Base-by-base conservation (phyloP, 1,284 basidiomycete genomes). In the Schizophyllum amplum region DNA sequence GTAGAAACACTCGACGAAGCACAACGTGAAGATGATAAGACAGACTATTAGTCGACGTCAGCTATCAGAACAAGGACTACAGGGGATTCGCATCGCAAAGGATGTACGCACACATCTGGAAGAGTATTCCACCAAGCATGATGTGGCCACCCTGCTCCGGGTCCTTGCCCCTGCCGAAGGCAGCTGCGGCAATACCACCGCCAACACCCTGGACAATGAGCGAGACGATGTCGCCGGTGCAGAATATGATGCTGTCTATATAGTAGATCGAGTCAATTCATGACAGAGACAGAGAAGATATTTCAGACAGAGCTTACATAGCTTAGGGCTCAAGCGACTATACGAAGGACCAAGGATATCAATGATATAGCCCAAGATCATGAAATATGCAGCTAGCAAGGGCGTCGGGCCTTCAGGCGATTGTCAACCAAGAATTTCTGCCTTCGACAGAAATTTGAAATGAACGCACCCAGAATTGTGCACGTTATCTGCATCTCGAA, bases 381-480 rank as follows among this genome's bases (percentile, higher is more conserved):
- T 66, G 61, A 81, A 81, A 63, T 75, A 75, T 4, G 75, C 77
- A 3, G 78, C 78, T 1, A 78, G 68, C 9, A 81, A 66, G 4
- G 78, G 77, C 0, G 77, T 79, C 7, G 79, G 79, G 20, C 48
- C 48, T 50, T 9, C 33, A 42, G 3, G 33, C 7, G 33, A 42
- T 9, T 3, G 48, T 50, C 9, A 50, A 11, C n/a, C 47, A 49
- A n/a, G 47, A 6, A 49, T 20, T 7, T 7, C 47, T 20, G 22
- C 5, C 6, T 20, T 5, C 5, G 6, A n/a, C 17, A 6, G 6
- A 49, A 49, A 49, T 7, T 5, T 5, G n/a, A n/a, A 49, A 49
- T n/a, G 5, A 5, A 50, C 48, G 11, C 11, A 50, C 48, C 48
- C 2, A 50, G 15, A 2, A 50, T 50, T 20, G 48, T 50, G 24